These are phyloP conservation scores for Trichomonascaceae sp. DNA, from an alignment of 1,139 yeast genomes.

Conservation along the genomic window DNA sequence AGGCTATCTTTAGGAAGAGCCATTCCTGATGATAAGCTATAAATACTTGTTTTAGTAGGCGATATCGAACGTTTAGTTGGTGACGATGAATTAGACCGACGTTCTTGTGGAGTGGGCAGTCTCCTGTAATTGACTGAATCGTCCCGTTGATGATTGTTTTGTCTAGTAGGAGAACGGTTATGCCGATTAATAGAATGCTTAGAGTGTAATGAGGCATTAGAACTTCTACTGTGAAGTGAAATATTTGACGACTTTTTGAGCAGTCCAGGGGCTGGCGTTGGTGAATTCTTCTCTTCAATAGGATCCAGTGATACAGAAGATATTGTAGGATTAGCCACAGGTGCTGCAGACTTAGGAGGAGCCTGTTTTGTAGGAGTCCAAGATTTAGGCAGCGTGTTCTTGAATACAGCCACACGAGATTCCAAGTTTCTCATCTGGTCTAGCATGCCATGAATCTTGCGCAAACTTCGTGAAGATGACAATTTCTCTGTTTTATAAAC, in stretches of 20 bases:
- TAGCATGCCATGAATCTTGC: conserved; percentile 32
- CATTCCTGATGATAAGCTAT: background rate
- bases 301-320: background rate
- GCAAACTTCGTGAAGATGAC: conserved; percentile 28
- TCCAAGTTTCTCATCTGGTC: conserved; percentile 30
- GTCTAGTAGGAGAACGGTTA: background rate
- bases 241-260: background rate
- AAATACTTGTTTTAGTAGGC: background rate
- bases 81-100: background rate
- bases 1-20: background rate
- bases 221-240: background rate
- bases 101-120: background rate
- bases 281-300: background rate
- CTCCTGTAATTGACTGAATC: background rate
- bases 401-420: conserved; percentile 29
- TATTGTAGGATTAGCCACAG: background rate
- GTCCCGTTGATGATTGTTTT: background rate
- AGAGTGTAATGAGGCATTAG: background rate
- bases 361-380: conserved; percentile 19
- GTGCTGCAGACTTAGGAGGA: conserved; percentile 6
- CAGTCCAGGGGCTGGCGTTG: background rate
- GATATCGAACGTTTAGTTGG: background rate
- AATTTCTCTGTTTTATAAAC: conserved; percentile 15
- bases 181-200: background rate
- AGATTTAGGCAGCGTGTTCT: conserved; percentile 26